Evolutionary conservation across 1,139 yeast species (phyloP), one percentile per base, ranked within the genome.

Genomic region (Tardiomyces depauwii): DNA sequence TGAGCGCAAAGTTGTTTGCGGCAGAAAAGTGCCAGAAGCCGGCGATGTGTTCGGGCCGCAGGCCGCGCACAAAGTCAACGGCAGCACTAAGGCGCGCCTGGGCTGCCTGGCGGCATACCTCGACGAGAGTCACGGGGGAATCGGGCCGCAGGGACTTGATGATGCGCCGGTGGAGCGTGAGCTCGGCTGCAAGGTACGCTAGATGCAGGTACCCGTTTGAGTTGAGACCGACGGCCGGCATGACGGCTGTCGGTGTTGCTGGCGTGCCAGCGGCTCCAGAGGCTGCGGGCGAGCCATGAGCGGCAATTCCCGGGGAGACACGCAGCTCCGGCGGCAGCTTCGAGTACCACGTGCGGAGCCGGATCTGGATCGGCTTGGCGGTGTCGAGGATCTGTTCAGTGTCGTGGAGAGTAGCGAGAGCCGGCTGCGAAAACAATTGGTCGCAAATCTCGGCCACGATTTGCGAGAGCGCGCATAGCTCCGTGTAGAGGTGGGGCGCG

Each of bases 21-120:
- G 95, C 76, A 3, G 88, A 79, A 2, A 88, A 77, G 62, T 84
- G 91, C 96, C 96, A 88, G 63, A 86, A 87, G 10, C 93, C 78
- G 58, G 80, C 88, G 45, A 84, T 75, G 58, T 87, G 95, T 53
- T 86, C 95, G 2, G 83, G 82, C 54, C 80, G 80, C 57, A 88
- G 71, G 49, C 78, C 82, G 47, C 82, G 67, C 11, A 86, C 82
- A 64, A 87, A 85, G 46, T 85, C 93, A 50, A 86, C 76, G 1
- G 95, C 83, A 0, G 95, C 95, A 16, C 78, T 64, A 14, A 88
- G 67, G 54, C 96, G 70, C 1, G 94, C 82, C 51, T 74, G 78
- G 1, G 96, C 96, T 0, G 96, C 95, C 25, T 81, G 72, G 42
- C 95, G 73, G 60, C 96, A 86, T 1, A 88, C 89, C 41, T 69